Percentiles rank a stretch among this genome's conserved stretches.
phyloP scores from a whole-genome alignment of 805 yeast genomes.

The Ogataea salicorniae region DNA sequence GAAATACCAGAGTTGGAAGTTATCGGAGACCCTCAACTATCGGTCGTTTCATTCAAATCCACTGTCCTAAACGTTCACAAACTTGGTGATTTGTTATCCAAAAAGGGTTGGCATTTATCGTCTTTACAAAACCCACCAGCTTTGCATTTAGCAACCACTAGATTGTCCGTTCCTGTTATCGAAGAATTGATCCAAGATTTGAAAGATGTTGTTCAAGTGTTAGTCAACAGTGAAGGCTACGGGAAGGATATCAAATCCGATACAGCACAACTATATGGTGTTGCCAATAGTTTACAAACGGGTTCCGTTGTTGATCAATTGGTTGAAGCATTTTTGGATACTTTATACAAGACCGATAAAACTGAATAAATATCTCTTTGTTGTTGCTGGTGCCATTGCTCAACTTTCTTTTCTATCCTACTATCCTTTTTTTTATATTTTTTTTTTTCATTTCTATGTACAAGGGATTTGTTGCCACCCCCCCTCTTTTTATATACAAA shows the following conservation, averaged over 20 bases:
- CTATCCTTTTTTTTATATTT: background rate
- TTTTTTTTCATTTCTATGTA: too few species aligned
- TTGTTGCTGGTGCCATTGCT: background rate
- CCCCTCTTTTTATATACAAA: too few species aligned
- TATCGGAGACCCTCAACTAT: constrained; percentile 79
- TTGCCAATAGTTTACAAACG: constrained; percentile 86
- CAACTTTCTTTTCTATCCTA: background rate
- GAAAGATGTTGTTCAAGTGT: constrained; percentile 37
- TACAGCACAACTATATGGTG: constrained; percentile 90
- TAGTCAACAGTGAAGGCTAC: constrained; percentile 20
- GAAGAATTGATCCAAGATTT: constrained; percentile 56
- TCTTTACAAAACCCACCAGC: constrained; percentile 89
- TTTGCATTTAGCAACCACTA: constrained; percentile 83
- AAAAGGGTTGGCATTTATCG: constrained; percentile 86
- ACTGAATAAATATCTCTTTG: background rate
- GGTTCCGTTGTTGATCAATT: constrained; percentile 77
- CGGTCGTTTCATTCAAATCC: constrained; percentile 78
- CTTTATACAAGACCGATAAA: constrained; percentile 54
- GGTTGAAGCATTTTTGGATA: constrained; percentile 76
- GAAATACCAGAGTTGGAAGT: constrained; percentile 56
- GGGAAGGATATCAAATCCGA: constrained; percentile 35
- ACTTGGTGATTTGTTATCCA: constrained; percentile 63
- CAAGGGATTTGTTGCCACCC: too few species aligned
- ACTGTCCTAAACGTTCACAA: constrained; percentile 62
- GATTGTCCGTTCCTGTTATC: constrained; percentile 55